These are phyloP conservation scores for Herpotrichia juniperi DNA, from an alignment of 2,329 filamentous ascomycete genomes.

Conservation along the genomic window DNA sequence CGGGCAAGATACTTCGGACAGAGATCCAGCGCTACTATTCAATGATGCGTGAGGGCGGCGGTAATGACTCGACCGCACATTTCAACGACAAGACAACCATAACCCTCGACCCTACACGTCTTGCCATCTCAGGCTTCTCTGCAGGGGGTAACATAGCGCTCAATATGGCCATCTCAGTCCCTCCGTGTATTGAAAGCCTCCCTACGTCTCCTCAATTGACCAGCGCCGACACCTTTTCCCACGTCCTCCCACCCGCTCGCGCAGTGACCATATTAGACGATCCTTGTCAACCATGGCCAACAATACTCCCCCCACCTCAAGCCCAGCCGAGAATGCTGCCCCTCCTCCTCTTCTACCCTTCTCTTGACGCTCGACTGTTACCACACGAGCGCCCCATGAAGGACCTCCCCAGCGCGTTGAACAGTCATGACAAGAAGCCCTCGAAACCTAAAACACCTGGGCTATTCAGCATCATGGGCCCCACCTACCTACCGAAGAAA, in stretches of 20 bases:
- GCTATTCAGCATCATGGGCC: constrained; percentile 47
- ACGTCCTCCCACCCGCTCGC: constrained; percentile 34
- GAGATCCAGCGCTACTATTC: constrained; percentile 42
- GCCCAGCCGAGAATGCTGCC: constrained; percentile 44
- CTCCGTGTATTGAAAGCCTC: constrained; percentile 31
- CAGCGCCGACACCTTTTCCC: constrained; percentile 22
- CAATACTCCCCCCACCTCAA: constrained; percentile 41
- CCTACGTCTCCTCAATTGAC: constrained; percentile 15
- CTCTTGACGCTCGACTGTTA: constrained; percentile 48
- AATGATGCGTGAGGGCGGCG: constrained; percentile 30
- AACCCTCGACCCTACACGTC: constrained; percentile 46
- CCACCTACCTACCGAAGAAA: constrained; percentile 49
- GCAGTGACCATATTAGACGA: constrained; percentile 38
- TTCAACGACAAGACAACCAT: constrained; percentile 29
- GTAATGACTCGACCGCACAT: constrained; percentile 12
- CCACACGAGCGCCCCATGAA: constrained; percentile 49
- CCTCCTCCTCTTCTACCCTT: constrained; percentile 51
- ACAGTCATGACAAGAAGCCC: constrained; percentile 34
- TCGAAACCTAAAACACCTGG: constrained; percentile 40
- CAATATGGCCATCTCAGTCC: constrained; percentile 48
- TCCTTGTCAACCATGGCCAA: constrained; percentile 42
- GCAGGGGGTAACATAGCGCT: constrained; percentile 56
- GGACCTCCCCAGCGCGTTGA: constrained; percentile 40
- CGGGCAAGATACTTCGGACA: constrained; percentile 38
- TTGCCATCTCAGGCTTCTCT: constrained; percentile 54